Evolutionary conservation across 2,329 filamentous ascomycete species (phyloP), one percentile per base, ranked within the genome.

Genomic region (Xylaria sp.): DNA sequence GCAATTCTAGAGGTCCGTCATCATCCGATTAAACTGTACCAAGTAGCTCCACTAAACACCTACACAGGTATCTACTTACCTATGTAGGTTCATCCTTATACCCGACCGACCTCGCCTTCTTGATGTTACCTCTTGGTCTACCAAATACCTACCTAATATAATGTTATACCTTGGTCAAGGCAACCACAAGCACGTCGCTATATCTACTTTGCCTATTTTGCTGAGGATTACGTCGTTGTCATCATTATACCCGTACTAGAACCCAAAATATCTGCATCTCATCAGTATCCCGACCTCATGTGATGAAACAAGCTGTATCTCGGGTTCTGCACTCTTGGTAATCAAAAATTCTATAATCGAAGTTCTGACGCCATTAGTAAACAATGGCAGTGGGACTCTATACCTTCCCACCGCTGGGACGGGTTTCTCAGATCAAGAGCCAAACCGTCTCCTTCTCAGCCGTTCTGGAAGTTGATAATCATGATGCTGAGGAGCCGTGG

Each of bases 321-420:
- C 18, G 31, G 46, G 18, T 8, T 50, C 13, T 37, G n/a, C n/a
- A 60, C 39, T 28, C 1, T 28, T 25, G 13, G 23, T 59, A 28
- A 34, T 31, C 56, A 50, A 44, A 34, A 52, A 15, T 31, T 9
- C 7, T 46, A 46, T 7, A 34, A 46, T n/a, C 37, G 13, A 12
- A 37, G 4, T 31, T 39, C 12, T 31, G 39, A 34, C 13, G 9
- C 28, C 0, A 18, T 9, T 28, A 46, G 28, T 34, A 41, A 62
- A 62, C 44, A 25, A 71, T 71, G 70, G 62, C 69, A 1, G 84
- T 84, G 80, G 79, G 76, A 13, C 73, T 87, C 20, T 82, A 83
- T 25, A 85, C 84, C 69, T 90, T 89, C 75, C 94, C 94, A 13
- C 89, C 93, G 0, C 81, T 97, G 61, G 93, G 91, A 1, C 92